These are phyloP conservation scores for Trametes hirsuta DNA, from an alignment of 1,284 basidiomycete genomes.

Conservation along the genomic window DNA sequence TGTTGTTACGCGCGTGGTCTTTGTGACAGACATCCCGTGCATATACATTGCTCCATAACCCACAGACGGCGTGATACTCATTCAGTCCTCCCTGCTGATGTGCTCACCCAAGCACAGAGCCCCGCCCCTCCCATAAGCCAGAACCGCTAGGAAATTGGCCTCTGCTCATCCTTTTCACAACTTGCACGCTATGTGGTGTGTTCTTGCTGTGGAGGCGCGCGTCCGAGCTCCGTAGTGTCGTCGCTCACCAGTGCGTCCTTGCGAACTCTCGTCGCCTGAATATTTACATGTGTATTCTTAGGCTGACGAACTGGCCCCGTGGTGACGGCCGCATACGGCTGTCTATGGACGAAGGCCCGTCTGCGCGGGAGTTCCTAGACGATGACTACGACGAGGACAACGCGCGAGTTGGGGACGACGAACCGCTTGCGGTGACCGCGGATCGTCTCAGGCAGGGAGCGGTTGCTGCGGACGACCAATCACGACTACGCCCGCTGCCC, in stretches of 20 bases:
- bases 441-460: constrained; percentile 19
- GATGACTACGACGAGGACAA: constrained; percentile 61
- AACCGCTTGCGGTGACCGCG: constrained; percentile 29
- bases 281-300: constrained; percentile 30
- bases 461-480: background rate
- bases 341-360: constrained; percentile 73
- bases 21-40: too few species aligned
- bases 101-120: constrained; percentile 47
- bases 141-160: constrained; percentile 63
- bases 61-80: background rate
- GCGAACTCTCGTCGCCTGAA: background rate
- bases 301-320: constrained; percentile 60
- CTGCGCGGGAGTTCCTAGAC: constrained; percentile 64
- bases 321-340: constrained; percentile 66
- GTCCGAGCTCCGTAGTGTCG: constrained; percentile 56
- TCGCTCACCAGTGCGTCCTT: constrained; percentile 63
- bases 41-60: too few species aligned
- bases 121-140: constrained; percentile 61
- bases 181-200: constrained; percentile 58
- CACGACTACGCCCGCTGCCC: background rate
- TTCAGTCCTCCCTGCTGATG: constrained; percentile 11
- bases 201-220: constrained; percentile 72
- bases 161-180: constrained; percentile 60
- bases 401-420: constrained; percentile 32
- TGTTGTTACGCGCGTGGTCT: too few species aligned